Base-by-base conservation (phyloP, 495 filamentous ascomycete species). In the Aspergillus saccharolyticus region DNA sequence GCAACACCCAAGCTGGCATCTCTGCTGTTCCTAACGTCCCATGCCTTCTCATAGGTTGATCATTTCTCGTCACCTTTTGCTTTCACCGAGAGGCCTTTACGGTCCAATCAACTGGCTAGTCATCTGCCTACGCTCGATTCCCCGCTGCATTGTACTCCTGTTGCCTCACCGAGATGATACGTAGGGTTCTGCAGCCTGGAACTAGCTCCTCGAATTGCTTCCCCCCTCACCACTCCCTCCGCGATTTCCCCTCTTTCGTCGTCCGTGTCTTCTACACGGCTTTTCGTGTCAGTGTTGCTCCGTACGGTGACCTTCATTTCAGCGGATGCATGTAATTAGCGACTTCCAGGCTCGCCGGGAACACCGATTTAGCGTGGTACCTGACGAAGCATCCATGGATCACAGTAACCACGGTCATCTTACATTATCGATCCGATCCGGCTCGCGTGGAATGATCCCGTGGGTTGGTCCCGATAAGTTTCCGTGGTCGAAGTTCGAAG, bases 121-220 rank as follows among this genome's bases (percentile, higher is more conserved):
- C 17, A 43, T 20, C n/a, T 48, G 42, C 21, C 44, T 44, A 49
- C 10, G 42, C 33, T 30, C 53, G 39, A 44, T 39, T 39, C 33
- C 51, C 20, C 18, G 51, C 56, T 54, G 55, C 56, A 22, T 54
- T 54, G 28, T 33, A 43, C 43, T 60, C 25, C 50, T 43, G 49
- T 48, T 54, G 62, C 62, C 62, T 64, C 62, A 61, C 58, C 62
- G 57, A 60, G 50, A 61, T 59, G 58, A 58, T 64, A 53, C 55
- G 53, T 21, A 47, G 55, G 58, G 16, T 45, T 57, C 52, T 63
- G 57, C 57, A 57, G 52, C 57, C 44, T 54, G 20, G 57, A 59
- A 60, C 55, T 60, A 55, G 55, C 55, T 56, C 52, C 30, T 48
- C 33, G 39, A 44, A 53, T 50, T 55, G 42, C 58, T 25, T 42